Evolutionary conservation across 257 asterid genomes (phyloP).

Genomic region (Oldenlandia corymbosa): DNA sequence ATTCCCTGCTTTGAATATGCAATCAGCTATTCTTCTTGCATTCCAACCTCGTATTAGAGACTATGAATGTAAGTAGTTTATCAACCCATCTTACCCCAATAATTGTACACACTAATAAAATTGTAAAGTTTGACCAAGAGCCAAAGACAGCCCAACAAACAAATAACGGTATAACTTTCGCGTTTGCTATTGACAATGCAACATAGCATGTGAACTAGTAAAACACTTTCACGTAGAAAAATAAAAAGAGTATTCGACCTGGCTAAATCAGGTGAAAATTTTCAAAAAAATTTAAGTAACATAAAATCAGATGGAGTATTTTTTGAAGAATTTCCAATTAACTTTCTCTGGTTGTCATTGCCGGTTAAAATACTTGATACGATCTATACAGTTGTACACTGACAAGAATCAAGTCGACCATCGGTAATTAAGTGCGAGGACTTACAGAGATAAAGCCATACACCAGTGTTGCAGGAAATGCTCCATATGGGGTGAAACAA

Average conservation of each 20-base stretch:
- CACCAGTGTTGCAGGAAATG: slow-evolving; percentile 97
- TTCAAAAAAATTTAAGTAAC: too few species aligned
- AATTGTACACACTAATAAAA: too few species aligned
- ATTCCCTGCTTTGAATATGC: too few species aligned
- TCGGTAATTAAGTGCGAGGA: slow-evolving; percentile 12
- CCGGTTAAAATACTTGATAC: neutral
- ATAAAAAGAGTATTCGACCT: too few species aligned
- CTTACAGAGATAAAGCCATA: slow-evolving; percentile 84
- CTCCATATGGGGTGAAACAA: slow-evolving; percentile 91
- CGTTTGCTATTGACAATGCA: neutral
- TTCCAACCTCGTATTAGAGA: too few species aligned
- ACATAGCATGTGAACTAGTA: neutral
- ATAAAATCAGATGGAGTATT: neutral
- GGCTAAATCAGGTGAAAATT: neutral
- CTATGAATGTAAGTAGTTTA: too few species aligned
- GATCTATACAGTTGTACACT: neutral
- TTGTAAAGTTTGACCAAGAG: neutral
- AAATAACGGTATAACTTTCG: neutral
- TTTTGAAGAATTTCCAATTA: neutral
- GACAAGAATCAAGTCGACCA: too few species aligned
- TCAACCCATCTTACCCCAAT: too few species aligned
- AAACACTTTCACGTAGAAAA: neutral
- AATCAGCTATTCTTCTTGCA: too few species aligned
- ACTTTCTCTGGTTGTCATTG: neutral
- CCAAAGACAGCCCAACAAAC: slow-evolving; percentile 6